phyloP scores from a whole-genome alignment of 371 early-diverging fungal species.

The Zychaea mexicana region DNA sequence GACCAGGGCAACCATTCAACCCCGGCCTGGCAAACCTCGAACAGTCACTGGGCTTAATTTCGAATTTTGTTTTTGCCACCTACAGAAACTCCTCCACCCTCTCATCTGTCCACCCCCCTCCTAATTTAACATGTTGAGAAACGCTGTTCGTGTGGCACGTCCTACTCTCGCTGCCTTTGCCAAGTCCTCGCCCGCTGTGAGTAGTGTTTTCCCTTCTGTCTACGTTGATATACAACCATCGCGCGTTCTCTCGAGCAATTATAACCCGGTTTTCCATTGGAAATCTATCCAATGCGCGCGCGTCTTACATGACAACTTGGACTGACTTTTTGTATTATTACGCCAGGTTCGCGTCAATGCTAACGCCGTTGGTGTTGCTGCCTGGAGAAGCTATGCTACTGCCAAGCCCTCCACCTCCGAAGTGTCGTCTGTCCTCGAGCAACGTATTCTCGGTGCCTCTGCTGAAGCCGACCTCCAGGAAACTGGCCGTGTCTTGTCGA shows the following conservation, averaged over 20 bases:
- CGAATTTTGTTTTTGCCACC: constrained; percentile 1
- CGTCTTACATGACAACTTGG: neutral
- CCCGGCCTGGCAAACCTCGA: no score
- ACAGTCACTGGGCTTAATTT: neutral
- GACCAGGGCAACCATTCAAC: no score
- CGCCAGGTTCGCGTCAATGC: constrained; percentile 45
- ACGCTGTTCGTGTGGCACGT: constrained; percentile 54
- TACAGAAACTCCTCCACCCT: neutral
- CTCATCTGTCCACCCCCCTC: constrained; percentile 9
- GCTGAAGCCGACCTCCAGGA: constrained; percentile 86
- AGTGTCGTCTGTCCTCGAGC: constrained; percentile 88
- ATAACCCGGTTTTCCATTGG: no score
- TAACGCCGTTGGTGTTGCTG: constrained; percentile 48
- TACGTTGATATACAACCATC: no score
- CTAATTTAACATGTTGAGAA: constrained; percentile 42
- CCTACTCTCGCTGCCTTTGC: constrained; percentile 45
- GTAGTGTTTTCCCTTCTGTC: constrained; percentile 3
- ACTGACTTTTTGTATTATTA: neutral
- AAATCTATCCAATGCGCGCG: no score
- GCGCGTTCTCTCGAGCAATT: no score
- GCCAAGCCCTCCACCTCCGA: constrained; percentile 70
- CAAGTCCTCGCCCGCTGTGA: constrained; percentile 44
- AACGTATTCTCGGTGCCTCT: constrained; percentile 86
- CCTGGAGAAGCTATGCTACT: constrained; percentile 53
- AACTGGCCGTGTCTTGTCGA: constrained; percentile 96